These are phyloP conservation scores for Carex scoparia DNA, from an alignment of 176 grass and related monocot genomes.

Conservation along the genomic window DNA sequence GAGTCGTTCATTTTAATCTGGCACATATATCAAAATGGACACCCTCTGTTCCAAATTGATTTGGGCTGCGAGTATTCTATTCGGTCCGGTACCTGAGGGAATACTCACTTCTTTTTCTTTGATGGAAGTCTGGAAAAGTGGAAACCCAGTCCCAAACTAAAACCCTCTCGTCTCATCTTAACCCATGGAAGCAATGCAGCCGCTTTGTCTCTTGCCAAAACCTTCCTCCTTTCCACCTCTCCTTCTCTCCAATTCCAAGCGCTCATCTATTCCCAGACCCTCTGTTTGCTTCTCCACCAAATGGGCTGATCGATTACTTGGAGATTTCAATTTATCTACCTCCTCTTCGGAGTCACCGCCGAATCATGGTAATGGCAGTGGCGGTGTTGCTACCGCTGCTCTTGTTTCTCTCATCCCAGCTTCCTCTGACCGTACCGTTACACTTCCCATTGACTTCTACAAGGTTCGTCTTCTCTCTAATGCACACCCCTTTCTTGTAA, in stretches of 20 bases:
- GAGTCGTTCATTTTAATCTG: too few relatives aligned
- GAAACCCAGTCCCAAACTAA: not conserved
- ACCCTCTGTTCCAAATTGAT: too few relatives aligned
- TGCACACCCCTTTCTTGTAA: not conserved
- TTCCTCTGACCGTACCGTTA: conserved; percentile 42
- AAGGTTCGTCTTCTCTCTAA: conserved; percentile 40
- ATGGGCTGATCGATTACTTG: conserved; percentile 92
- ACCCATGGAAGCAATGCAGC: conserved; percentile 17
- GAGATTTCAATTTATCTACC: conserved; percentile 74
- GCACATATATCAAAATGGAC: too few relatives aligned
- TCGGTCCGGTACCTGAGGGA: too few relatives aligned
- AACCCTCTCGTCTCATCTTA: not conserved
- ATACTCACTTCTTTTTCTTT: not conserved
- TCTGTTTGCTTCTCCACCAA: conserved; percentile 59
- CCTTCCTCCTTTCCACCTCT: not conserved
- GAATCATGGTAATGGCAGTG: not conserved
- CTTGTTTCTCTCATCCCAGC: conserved; percentile 57
- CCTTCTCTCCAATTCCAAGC: not conserved
- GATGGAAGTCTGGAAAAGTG: too few relatives aligned
- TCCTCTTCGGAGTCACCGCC: conserved; percentile 24
- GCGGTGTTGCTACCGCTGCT: conserved; percentile 1
- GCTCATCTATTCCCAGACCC: not conserved
- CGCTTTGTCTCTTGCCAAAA: conserved; percentile 19
- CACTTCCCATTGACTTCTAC: conserved; percentile 79
- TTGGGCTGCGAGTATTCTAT: too few relatives aligned